Base-by-base conservation (phyloP, 495 filamentous ascomycete species). In the Xylaria castorea region DNA sequence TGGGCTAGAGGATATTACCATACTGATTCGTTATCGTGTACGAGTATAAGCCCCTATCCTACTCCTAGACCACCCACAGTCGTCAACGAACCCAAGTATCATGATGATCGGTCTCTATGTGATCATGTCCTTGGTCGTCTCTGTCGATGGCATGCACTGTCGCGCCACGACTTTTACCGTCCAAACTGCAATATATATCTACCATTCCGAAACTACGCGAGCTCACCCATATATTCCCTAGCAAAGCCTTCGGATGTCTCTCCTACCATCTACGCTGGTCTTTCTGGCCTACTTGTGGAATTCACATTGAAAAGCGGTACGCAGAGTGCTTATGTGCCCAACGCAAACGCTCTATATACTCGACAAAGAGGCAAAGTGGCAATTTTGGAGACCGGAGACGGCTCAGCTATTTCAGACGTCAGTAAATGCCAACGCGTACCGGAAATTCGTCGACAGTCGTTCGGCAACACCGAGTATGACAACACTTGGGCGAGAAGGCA, bases 81-180 rank as follows among this genome's bases (percentile, higher is more conserved):
- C 16, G 68, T 75, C n/a, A 6, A 40, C 7, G 71, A 77, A 66
- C 78, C 75, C 1, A 16, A 40, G 25, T 76, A 68, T 53, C 50
- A 68, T 12, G 48, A 66, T 36, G 27, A 75, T 7, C 48, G 71
- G 16, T 40, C 42, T 9, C 27, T 27, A 3, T 87, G 85, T 63
- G 71, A 84, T 22, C 69, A 80, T 42, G 18, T 76, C 0, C 25
- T 22, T 0, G 79, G 78, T 11, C 71, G 44, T 3, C 58, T 51
- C 8, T 87, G 85, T 57, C 76, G 73, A n/a, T 86, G 83, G 81
- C 85, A 87, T 66, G 70, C 73, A 0, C 74, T 85, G 14, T 84
- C 84, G 1, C 71, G 74, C 27, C 70, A 75, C 58, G 75, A 81
- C 48, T 83, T 82, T 75, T 85, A 82, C 66, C 78, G 83, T 0